A percentile compares a stretch with the other conserved stretches of the same genome.
phyloP scores from a whole-genome alignment of 2,329 filamentous ascomycete species.

The Microsporum audouinii region DNA sequence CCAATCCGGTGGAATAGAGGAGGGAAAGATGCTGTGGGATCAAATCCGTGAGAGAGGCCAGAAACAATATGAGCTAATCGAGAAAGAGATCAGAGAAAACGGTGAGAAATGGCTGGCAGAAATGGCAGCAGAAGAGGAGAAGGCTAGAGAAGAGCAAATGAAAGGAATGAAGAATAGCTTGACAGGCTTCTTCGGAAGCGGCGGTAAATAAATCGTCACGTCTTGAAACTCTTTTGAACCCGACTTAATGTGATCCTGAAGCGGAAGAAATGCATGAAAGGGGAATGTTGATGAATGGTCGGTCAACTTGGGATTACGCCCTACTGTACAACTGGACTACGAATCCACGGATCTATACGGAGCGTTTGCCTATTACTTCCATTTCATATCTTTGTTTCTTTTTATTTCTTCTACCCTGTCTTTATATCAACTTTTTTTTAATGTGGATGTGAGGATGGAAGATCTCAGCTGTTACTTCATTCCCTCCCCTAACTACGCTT shows the following conservation, averaged over 20 bases:
- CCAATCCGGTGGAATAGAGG: constrained; percentile 63
- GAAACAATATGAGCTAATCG: constrained; percentile 77
- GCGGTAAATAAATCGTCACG: not conserved
- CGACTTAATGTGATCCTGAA: not conserved
- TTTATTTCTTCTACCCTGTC: not conserved
- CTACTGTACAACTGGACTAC: not conserved
- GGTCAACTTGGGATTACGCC: not conserved
- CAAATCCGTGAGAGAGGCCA: constrained; percentile 85
- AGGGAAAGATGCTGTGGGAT: constrained; percentile 96
- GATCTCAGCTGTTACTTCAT: not conserved
- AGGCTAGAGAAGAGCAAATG: constrained; percentile 80
- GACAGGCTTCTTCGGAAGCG: constrained; percentile 42
- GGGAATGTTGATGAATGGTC: not conserved
- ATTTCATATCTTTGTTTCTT: not conserved
- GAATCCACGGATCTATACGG: not conserved
- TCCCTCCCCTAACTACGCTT: not conserved
- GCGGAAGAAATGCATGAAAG: constrained; percentile 4
- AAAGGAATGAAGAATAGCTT: constrained; percentile 80
- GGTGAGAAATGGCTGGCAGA: constrained; percentile 94
- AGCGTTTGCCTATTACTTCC: not conserved
- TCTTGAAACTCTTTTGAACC: not conserved
- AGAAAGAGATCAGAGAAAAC: constrained; percentile 84
- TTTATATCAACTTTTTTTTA: not conserved
- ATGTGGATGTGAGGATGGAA: not conserved
- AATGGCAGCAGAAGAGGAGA: constrained; percentile 78